A percentile compares a stretch with the other conserved stretches of the same genome.
phyloP scores from a whole-genome alignment of 352 stramenopile species.

The Pythium folliculosum region DNA sequence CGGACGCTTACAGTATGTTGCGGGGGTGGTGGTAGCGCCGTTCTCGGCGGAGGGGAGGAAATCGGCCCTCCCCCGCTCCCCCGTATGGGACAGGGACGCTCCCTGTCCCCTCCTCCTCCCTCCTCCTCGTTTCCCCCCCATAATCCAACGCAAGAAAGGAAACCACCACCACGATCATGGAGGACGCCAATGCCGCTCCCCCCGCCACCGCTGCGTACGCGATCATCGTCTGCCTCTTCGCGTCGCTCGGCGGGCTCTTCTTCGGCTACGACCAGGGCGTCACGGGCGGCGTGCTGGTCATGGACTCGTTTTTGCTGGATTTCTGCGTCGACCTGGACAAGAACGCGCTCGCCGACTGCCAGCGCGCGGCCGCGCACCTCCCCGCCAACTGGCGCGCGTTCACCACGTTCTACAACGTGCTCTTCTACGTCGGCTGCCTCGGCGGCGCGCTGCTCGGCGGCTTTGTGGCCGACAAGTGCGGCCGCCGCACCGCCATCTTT shows the following conservation, averaged over 20 bases:
- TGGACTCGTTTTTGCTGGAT: slow-evolving; percentile 44
- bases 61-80: too few relatives aligned
- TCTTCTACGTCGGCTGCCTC: slow-evolving; percentile 49
- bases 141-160: too few relatives aligned
- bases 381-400: slow-evolving; percentile 46
- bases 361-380: slow-evolving; percentile 15
- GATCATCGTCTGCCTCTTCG: slow-evolving; percentile 40
- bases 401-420: slow-evolving; percentile 44
- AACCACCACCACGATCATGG: neutral
- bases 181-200: too few relatives aligned
- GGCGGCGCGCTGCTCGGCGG: slow-evolving; percentile 34
- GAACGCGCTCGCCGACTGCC: slow-evolving; percentile 36
- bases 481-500: slow-evolving; percentile 44
- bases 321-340: slow-evolving; percentile 48
- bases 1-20: too few relatives aligned
- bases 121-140: neutral
- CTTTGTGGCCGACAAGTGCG: slow-evolving; percentile 37
- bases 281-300: slow-evolving; percentile 43
- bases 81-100: neutral
- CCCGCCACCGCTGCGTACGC: slow-evolving; percentile 28
- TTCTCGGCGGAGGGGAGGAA: too few relatives aligned
- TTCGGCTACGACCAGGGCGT: slow-evolving; percentile 54
- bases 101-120: neutral
- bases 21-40: too few relatives aligned
- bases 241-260: slow-evolving; percentile 48